Conservation (phyloP, 2,329 filamentous ascomycete species). For the Aspergillus pseudoterreus region DNA sequence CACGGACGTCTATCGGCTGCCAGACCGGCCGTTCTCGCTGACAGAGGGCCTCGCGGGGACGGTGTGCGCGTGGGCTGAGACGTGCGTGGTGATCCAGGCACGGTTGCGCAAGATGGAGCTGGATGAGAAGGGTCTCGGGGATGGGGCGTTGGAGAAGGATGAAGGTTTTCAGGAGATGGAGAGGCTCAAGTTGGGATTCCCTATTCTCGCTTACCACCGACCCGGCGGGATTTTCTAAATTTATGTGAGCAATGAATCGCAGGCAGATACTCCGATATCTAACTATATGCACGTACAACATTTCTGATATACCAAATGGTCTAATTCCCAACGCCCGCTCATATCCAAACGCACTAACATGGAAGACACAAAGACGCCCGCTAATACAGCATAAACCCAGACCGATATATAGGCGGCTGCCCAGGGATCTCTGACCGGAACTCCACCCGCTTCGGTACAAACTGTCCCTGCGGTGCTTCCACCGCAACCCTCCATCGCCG, state of each 20-base stretch:
- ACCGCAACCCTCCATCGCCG: conserved; percentile 21
- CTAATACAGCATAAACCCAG: conserved; percentile 21
- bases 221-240: conserved; percentile 18
- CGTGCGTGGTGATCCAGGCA: conserved; percentile 32
- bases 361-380: not conserved
- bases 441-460: conserved; percentile 20
- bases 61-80: conserved; percentile 41
- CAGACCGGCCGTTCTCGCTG: conserved; percentile 38
- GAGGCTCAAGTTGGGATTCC: conserved; percentile 24
- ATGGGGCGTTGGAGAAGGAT: conserved; percentile 15
- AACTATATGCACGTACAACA: too few species aligned
- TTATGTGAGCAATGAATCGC: not conserved
- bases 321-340: not conserved
- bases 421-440: conserved; percentile 17
- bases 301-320: not conserved
- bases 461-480: conserved; percentile 21
- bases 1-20: conserved; percentile 34
- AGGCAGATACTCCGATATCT: too few species aligned
- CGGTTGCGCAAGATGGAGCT: conserved; percentile 33
- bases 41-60: conserved; percentile 40
- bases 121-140: conserved; percentile 6
- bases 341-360: not conserved
- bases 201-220: conserved; percentile 27
- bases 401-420: conserved; percentile 22
- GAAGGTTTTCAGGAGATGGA: conserved; percentile 18